Evolutionary conservation across 345 rosid species (phyloP), one percentile per base, ranked within the genome.

Genomic region (Carallia brachiata): DNA sequence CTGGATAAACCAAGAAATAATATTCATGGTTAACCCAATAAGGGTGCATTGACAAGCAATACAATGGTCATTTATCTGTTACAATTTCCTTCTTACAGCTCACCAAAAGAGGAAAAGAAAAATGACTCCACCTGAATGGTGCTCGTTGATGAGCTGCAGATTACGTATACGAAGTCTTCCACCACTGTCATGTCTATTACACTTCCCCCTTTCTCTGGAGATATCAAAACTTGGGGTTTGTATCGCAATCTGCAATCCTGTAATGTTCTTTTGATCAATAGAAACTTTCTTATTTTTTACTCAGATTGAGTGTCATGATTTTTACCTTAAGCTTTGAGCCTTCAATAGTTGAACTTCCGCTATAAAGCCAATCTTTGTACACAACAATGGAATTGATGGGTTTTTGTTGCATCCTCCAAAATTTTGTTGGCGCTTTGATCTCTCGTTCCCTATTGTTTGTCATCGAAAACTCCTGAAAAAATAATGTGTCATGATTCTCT

Each of bases 101-200:
- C 16, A 44, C 17, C 3, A 44, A 44, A 44, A 12, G 17, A 44
- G 50, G 50, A 12, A 10, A 13, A 3, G 10, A 19, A 44, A 30
- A 18, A 10, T 58, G 6, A 28, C 6, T 34, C 53, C 80, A 93
- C 98, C 92, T 91, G 96, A 73, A 93, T 85, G 72, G 79, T 82
- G 78, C 78, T 87, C 67, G 95, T 36, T 19, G 91, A 88, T 57
- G 88, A 88, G 78, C 87, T 86, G 84, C 83, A 75, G 56, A 85
- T 88, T 6, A 94, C 73, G 87, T 94, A 94, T 48, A 91, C 72
- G 79, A 94, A 94, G 83, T 94, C 98, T 84, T 91, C 97, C 23
- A 88, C 97, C 1, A 91, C 86, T 76, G 78, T 86, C 89, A 87
- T 85, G 19, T 87, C 84, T 61, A 80, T 37, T 71, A 94, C 75